These are phyloP conservation scores for Alternaria hordeiaustralica DNA, from an alignment of 2,329 filamentous ascomycete species.

Conservation along the genomic window DNA sequence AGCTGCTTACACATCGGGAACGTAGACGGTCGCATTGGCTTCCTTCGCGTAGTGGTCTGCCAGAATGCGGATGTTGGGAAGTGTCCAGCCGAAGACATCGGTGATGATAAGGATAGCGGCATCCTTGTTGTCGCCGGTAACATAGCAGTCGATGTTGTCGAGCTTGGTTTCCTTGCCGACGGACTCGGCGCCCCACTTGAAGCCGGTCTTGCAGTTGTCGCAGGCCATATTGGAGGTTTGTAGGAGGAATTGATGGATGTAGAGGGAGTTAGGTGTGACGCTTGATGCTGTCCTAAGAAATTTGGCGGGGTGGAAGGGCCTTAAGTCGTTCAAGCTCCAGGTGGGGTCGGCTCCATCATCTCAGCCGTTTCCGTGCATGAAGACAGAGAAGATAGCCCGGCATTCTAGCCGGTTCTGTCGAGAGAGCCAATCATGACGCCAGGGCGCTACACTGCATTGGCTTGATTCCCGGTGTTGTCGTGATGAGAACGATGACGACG, in stretches of 20 bases:
- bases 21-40: conserved; percentile 54
- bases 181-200: conserved; percentile 49
- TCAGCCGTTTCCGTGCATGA: neutral
- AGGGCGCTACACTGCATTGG: neutral
- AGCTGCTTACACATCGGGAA: conserved; percentile 52
- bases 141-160: conserved; percentile 49
- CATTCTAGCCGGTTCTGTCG: neutral
- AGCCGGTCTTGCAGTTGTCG: conserved; percentile 48
- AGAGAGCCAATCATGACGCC: conserved; percentile 5
- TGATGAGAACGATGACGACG: neutral
- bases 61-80: conserved; percentile 54
- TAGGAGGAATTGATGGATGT: neutral
- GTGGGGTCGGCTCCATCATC: conserved; percentile 2
- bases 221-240: conserved; percentile 32
- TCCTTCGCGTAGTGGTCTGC: conserved; percentile 57
- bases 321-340: conserved; percentile 3
- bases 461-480: neutral
- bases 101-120: conserved; percentile 55
- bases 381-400: neutral
- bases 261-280: neutral
- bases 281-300: neutral
- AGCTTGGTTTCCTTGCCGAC: conserved; percentile 48
- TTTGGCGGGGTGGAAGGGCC: neutral
- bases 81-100: conserved; percentile 57
- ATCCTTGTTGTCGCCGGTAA: conserved; percentile 54